Evolutionary conservation across 176 grass and related monocot genomes (phyloP), one percentile per base, ranked within the genome.

Genomic region (Raddia distichophylla): DNA sequence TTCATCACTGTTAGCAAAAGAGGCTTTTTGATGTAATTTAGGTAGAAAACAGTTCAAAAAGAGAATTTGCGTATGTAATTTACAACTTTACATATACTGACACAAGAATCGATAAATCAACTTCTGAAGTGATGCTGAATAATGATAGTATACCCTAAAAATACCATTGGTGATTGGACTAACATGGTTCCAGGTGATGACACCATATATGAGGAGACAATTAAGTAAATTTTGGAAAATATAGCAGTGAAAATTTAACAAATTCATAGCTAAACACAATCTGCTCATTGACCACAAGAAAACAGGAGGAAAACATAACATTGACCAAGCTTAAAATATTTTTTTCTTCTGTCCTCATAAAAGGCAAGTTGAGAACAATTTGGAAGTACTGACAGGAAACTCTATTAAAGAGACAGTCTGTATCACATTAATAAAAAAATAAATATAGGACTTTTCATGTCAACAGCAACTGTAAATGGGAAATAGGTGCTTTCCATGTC

Each of bases 261-360:
- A 60, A 18, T 53, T 82, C 60, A 86, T 86, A 56, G 32, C 13
- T 64, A 52, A 51, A 71, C 35, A 34, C 32, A 68, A 77, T 60
- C 67, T 56, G 17, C 65, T 15, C 51, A 74, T 12, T 69, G 62
- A 55, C 76, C 46, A 12, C 35, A 67, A 10, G 50, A 67, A 53
- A 67, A 42, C 34, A 60, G 20, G 20, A 64, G 33, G 82, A 51
- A 46, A 27, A 75, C 27, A 76, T 2, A 62, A 53, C 34, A 35
- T 14, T 49, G 11, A 56, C 49, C 47, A 27, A 59, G 22, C 44
- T 14, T 58, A 67, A 20, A 56, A 56, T 72, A 47, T 55, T 72
- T 7, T 27, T 34, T 1, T 71, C 10, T 65, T 64, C 20, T 71
- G 64, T 78, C 12, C 1, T 54, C 51, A 34, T 16, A 53, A 14